Conservation (phyloP, 495 filamentous ascomycete genomes). For the Neurospora terricola region DNA sequence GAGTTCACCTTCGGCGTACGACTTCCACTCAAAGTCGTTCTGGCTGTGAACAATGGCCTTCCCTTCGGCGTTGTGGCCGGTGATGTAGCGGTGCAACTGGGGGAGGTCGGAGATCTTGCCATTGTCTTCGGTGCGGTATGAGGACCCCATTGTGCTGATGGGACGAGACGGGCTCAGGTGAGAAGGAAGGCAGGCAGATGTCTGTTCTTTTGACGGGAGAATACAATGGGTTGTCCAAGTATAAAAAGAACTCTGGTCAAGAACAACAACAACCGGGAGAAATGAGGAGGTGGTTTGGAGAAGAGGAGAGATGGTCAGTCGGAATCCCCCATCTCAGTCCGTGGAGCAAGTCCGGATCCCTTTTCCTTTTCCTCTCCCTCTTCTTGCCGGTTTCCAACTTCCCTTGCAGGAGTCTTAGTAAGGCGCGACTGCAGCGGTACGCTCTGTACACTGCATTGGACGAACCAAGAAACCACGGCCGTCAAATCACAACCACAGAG, state of each 20-base stretch:
- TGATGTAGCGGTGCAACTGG: conserved; percentile 27
- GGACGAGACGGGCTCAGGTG: neutral
- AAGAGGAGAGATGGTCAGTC: neutral
- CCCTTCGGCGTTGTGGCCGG: conserved; percentile 27
- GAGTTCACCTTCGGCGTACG: conserved; percentile 23
- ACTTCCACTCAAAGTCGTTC: conserved; percentile 21
- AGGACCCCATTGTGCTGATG: neutral
- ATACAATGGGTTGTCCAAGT: accelerated
- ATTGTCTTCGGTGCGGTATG: neutral
- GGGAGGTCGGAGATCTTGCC: conserved; percentile 25
- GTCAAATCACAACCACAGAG: neutral
- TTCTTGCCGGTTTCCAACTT: neutral
- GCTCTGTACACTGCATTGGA: neutral
- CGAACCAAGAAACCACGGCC: neutral
- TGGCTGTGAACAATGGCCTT: conserved; percentile 26
- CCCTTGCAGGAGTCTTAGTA: neutral
- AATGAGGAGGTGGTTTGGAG: neutral
- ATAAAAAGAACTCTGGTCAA: neutral
- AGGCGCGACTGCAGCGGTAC: neutral
- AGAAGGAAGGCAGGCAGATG: neutral
- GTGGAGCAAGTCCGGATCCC: neutral
- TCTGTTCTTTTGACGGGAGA: neutral
- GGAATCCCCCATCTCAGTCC: neutral
- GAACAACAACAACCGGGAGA: neutral
- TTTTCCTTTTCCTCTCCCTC: neutral